Conservation (phyloP, 2,329 filamentous ascomycete genomes). For the Scortechinia acanthostroma region DNA sequence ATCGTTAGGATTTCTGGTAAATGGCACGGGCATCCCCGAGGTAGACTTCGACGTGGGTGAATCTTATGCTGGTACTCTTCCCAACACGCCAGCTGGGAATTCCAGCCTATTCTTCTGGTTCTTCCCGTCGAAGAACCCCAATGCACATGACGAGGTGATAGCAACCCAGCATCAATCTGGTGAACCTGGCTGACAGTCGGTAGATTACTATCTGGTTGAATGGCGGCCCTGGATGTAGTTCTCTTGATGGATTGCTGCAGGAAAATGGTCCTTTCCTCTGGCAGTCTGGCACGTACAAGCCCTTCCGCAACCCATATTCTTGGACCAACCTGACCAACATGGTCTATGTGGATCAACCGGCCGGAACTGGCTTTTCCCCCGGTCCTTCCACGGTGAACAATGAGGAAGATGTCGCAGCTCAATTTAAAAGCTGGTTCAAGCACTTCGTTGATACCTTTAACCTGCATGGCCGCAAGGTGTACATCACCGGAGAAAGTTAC, state of each 20-base stretch:
- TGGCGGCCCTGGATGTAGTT: constrained; percentile 50
- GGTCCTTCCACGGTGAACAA: constrained; percentile 56
- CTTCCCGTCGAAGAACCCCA: constrained; percentile 48
- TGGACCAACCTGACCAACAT: constrained; percentile 74
- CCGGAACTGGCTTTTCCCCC: constrained; percentile 62
- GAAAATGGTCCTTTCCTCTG: constrained; percentile 72
- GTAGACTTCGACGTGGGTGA: background rate
- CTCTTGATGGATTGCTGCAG: constrained; percentile 63
- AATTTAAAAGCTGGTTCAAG: constrained; percentile 74
- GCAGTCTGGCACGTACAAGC: constrained; percentile 63
- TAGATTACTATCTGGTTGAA: constrained; percentile 59
- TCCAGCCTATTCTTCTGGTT: constrained; percentile 23
- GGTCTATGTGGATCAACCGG: constrained; percentile 67
- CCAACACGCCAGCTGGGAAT: background rate
- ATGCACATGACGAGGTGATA: too few relatives aligned
- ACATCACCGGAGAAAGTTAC: constrained; percentile 69
- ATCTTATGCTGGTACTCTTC: background rate
- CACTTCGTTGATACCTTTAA: constrained; percentile 69
- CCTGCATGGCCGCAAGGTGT: constrained; percentile 63
- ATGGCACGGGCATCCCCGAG: background rate
- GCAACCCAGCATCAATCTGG: too few relatives aligned
- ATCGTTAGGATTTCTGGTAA: background rate
- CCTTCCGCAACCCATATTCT: constrained; percentile 61
- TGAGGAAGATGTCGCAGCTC: constrained; percentile 60
- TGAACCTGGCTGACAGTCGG: constrained; percentile 44